phyloP scores from a whole-genome alignment of 1,284 basidiomycete species.

The Coniferiporia sulphurascens region DNA sequence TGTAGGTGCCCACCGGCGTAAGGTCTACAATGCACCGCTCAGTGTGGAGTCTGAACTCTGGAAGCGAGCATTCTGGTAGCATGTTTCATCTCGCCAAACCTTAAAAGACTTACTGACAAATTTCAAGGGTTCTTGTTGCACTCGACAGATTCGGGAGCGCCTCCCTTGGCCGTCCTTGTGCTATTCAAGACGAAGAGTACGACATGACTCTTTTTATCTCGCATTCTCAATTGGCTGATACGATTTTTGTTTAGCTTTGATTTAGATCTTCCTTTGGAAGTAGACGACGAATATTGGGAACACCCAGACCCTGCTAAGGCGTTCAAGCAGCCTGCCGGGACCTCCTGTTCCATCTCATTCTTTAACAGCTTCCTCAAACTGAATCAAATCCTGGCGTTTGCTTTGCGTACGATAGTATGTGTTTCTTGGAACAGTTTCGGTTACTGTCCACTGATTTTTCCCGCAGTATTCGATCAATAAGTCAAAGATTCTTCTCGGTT shows the following conservation, averaged over 20 bases:
- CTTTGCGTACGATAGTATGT: conserved; percentile 59
- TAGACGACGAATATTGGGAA: conserved; percentile 78
- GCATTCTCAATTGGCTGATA: not conserved
- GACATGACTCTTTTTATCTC: conserved; percentile 24
- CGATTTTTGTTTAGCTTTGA: conserved; percentile 51
- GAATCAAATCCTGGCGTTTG: conserved; percentile 60
- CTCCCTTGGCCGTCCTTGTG: conserved; percentile 73
- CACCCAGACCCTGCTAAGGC: conserved; percentile 44
- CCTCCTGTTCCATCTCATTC: conserved; percentile 47
- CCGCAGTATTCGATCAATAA: conserved; percentile 70
- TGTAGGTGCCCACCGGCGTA: conserved; percentile 59
- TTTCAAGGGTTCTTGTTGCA: conserved; percentile 51
- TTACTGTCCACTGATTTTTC: not conserved
- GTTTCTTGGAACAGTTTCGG: conserved; percentile 3
- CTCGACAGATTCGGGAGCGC: conserved; percentile 65
- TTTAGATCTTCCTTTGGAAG: conserved; percentile 63
- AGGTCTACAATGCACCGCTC: conserved; percentile 33
- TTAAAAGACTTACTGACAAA: conserved; percentile 16
- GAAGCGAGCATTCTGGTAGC: conserved; percentile 78
- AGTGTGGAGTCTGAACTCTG: conserved; percentile 62
- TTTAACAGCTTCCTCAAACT: conserved; percentile 60
- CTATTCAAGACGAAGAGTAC: conserved; percentile 82
- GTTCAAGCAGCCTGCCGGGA: conserved; percentile 54
- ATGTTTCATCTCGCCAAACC: conserved; percentile 13
- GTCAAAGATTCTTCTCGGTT: conserved; percentile 51